A percentile compares a stretch with the other conserved stretches of the same genome.
phyloP scores from a whole-genome alignment of 331 rosid species.

The Malus hybrid region DNA sequence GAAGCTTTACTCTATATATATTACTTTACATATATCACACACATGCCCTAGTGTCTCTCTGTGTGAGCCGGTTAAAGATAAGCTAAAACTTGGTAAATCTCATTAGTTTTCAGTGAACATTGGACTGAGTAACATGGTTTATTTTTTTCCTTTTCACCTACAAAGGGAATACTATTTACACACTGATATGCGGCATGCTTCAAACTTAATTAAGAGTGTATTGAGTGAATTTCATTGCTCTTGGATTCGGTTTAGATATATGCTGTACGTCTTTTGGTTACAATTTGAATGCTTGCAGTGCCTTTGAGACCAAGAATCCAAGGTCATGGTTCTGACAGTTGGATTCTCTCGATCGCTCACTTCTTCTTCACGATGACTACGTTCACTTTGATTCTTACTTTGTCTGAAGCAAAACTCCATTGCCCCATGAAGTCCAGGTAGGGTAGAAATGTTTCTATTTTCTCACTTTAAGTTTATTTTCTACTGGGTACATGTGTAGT shows the following conservation, averaged over 20 bases:
- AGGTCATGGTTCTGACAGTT: constrained; percentile 18
- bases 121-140: too few species aligned
- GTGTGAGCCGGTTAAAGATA: too few species aligned
- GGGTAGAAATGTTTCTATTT: neutral
- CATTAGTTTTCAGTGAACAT: too few species aligned
- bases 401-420: neutral
- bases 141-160: too few species aligned
- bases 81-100: too few species aligned
- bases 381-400: constrained; percentile 3
- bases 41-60: too few species aligned
- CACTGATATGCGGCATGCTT: neutral
- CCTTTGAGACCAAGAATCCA: constrained; percentile 4
- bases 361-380: constrained; percentile 3
- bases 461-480: neutral
- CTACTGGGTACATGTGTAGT: neutral
- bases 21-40: too few species aligned
- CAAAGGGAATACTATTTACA: too few species aligned
- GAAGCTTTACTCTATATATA: too few species aligned
- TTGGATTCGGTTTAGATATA: constrained; percentile 2
- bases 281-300: neutral
- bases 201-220: neutral
- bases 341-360: constrained; percentile 8
- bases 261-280: neutral
- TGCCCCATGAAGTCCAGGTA: neutral
- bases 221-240: neutral